These are phyloP conservation scores for Blastomyces emzantsi DNA, from an alignment of 2,329 filamentous ascomycete genomes.

Conservation along the genomic window DNA sequence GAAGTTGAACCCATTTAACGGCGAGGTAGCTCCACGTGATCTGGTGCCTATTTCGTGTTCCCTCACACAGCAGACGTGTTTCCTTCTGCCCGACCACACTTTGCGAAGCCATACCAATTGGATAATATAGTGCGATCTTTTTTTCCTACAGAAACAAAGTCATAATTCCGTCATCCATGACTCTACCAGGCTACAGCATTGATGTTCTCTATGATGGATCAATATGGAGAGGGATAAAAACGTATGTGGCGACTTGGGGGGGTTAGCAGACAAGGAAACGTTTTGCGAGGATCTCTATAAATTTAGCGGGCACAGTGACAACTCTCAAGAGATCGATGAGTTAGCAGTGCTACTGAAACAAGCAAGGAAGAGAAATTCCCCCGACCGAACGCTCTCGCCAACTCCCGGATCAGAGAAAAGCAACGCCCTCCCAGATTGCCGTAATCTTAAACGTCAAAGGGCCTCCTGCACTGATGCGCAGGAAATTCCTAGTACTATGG, in stretches of 20 bases:
- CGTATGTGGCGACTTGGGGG: background rate
- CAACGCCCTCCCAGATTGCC: background rate
- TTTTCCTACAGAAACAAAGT: background rate
- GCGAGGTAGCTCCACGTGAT: slow-evolving; percentile 22
- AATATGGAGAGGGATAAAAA: slow-evolving; percentile 1
- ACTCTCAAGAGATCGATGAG: slow-evolving; percentile 21
- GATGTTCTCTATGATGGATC: background rate
- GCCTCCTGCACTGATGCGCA: background rate
- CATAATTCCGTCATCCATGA: background rate
- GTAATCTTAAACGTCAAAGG: background rate
- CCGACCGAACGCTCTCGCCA: background rate
- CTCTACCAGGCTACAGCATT: background rate
- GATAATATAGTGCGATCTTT: background rate
- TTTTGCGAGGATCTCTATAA: slow-evolving; percentile 32
- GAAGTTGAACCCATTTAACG: background rate
- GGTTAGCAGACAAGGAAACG: slow-evolving; percentile 22
- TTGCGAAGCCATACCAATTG: background rate
- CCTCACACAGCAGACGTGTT: background rate
- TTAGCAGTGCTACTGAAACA: slow-evolving; percentile 16
- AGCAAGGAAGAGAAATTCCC: slow-evolving; percentile 1
- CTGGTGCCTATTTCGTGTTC: slow-evolving; percentile 27
- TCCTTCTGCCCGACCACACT: background rate
- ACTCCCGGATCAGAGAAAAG: background rate
- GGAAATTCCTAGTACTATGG: background rate
- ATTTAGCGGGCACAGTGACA: slow-evolving; percentile 24